Evolutionary conservation across 2,329 filamentous ascomycete species (phyloP).

Genomic region (Fusarium sp.): DNA sequence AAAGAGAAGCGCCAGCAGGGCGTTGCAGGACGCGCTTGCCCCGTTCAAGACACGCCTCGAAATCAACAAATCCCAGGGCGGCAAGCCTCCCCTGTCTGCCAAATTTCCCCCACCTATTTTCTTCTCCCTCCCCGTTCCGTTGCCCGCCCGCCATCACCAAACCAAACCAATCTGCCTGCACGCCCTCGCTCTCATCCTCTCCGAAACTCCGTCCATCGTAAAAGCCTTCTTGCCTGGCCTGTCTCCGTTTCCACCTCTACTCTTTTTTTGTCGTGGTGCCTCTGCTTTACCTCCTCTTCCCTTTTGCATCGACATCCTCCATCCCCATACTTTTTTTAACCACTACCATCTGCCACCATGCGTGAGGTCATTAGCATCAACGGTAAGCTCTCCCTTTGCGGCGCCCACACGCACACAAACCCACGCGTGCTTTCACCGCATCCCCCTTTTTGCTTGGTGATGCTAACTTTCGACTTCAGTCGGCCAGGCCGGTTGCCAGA

Average conservation of each 20-base stretch:
- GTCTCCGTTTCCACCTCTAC: constrained; percentile 38
- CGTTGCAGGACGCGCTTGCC: constrained; percentile 51
- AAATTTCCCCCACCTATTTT: constrained; percentile 63
- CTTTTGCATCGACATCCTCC: constrained; percentile 49
- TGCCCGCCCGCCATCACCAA: constrained; percentile 43
- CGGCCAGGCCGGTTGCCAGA: constrained; percentile 99
- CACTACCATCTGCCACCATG: constrained; percentile 72
- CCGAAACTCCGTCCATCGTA: constrained; percentile 43
- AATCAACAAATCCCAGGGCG: constrained; percentile 55
- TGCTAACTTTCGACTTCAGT: constrained; percentile 76
- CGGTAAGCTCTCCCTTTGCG: constrained; percentile 71
- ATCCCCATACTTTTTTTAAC: constrained; percentile 36
- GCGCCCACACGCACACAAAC: constrained; percentile 29
- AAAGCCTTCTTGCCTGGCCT: constrained; percentile 45
- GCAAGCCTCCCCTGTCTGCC: constrained; percentile 52
- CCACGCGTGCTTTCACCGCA: constrained; percentile 57
- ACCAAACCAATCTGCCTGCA: constrained; percentile 28
- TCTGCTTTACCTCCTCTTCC: constrained; percentile 38
- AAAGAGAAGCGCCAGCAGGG: constrained; percentile 36
- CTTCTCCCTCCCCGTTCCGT: constrained; percentile 45
- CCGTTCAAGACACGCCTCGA: constrained; percentile 49
- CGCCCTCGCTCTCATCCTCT: constrained; percentile 44
- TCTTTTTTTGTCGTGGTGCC: constrained; percentile 35
- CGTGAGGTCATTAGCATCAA: constrained; percentile 99
- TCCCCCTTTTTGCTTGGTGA: constrained; percentile 36